Base-by-base conservation (phyloP, 1,139 yeast genomes). In the Torulaspora globosa region DNA sequence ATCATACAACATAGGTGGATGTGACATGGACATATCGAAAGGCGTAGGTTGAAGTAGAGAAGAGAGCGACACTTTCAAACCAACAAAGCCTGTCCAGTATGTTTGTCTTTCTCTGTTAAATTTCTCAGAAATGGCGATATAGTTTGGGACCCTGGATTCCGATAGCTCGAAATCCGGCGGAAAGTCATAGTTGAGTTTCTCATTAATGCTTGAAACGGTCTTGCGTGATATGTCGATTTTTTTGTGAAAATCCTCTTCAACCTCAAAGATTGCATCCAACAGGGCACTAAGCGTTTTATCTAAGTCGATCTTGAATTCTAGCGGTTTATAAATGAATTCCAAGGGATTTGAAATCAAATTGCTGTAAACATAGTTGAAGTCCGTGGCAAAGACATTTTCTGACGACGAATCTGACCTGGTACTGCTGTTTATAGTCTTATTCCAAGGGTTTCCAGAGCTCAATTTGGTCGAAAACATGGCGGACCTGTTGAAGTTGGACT, bases 401-500 rank as follows among this genome's bases (percentile, higher is more conserved):
- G 53, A 35, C 2, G 54, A 45, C 5, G 29, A 29, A 12, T 48
- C 49, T 28, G 49, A 47, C 14, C 48, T 49, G 4, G 46, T 38
- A 35, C 43, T 39, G 42, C 51, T 47, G 48, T 49, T 35, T 43
- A 39, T 33, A 29, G 46, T 28, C 40, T 43, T 47, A 46, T 59
- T 49, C 61, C 60, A 56, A 3, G 51, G 43, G 31, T 48, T 56
- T 1, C 54, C 59, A 4, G 58, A 49, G 6, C 47, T 46, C 36
- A 50, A 56, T 28, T 19, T 44, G 21, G 34, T 44, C 4, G 58
- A 48, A 33, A 61, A 47, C 16, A 52, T 44, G 3, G 59, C 59
- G 15, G 59, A 56, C 46, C 62, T 56, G 45, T 63, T 63, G 31
- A 58, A 59, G 33, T 63, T 63, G 3, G 66, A 62, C 42, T 61